Evolutionary conservation across 2,329 filamentous ascomycete species (phyloP), one percentile per base, ranked within the genome.

Genomic region (Tolypocladium ovalisporum): DNA sequence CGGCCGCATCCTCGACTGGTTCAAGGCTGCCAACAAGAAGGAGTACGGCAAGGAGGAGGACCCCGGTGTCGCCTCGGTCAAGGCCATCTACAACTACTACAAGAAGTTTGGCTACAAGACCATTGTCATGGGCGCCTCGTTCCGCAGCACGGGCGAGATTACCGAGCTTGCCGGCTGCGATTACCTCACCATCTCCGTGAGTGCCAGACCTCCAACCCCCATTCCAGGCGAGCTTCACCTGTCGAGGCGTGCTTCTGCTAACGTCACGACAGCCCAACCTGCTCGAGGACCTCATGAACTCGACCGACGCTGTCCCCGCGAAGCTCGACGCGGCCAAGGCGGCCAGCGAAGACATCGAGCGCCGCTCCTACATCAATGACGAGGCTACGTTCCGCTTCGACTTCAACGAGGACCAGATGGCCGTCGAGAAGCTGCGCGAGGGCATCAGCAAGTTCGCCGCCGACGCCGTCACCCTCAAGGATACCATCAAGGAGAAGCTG

Each of bases 381-480:
- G 94, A 99, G 84, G 69, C 91, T 56, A 71, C 77, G 54, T 99
- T 97, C 92, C 91, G 94, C 75, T 99, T 97, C 82, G 89, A 92
- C 78, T 96, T 99, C 86, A 99, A 99, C 84, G 94, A 99, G 84
- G 91, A 99, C 71, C 88, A 93, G 76, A 99, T 99, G 94, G 94
- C 90, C 62, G 90, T 96, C 65, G 92, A 97, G 87, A 99, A 99
- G 88, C 86, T 99, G 68, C 89, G 92, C 62, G 94, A 99, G 80
- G 94, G 94, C 78, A 99, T 99, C 82, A 95, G 90, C 83, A 97
- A 97, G 81, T 99, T 99, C 71, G 93, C 94, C 59, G 94, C 94
- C 66, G 94, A 99, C 71, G 92, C 94, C 65, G 79, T 92, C 65
- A 96, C 90, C 60, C 86, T 99, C 68, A 97, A 97, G 88, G 83